Conservation (phyloP, 352 stramenopile genomes). For the Globisporangium yorkense region DNA sequence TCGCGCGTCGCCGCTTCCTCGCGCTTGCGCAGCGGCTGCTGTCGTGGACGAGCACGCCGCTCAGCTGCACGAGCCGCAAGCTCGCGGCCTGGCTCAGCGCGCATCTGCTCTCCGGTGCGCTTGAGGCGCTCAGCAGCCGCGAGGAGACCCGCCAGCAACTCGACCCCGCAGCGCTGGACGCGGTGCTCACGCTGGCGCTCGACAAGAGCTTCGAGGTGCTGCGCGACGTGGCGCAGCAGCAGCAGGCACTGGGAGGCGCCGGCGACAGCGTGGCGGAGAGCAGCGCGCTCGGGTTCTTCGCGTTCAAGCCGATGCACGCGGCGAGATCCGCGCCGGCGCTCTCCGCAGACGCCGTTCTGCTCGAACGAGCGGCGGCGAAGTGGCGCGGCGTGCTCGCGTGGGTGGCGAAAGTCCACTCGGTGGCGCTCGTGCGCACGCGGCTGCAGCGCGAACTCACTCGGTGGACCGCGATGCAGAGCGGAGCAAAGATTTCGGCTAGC, state of each 20-base stretch:
- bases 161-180: not conserved
- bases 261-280: not conserved
- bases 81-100: constrained; percentile 45
- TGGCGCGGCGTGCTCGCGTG: constrained; percentile 27
- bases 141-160: not conserved
- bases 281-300: constrained; percentile 34
- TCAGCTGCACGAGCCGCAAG: not conserved
- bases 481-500: not conserved
- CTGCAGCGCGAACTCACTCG: constrained; percentile 37
- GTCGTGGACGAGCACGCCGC: not conserved
- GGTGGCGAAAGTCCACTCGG: constrained; percentile 14
- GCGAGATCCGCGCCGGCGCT: not conserved
- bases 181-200: constrained; percentile 20
- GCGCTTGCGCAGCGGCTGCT: not conserved
- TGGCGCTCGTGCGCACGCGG: constrained; percentile 16
- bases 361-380: constrained; percentile 11
- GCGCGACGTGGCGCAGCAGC: constrained; percentile 39
- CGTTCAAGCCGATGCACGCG: constrained; percentile 28
- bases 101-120: constrained; percentile 25
- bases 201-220: constrained; percentile 45
- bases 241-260: not conserved
- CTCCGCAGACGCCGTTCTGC: constrained; percentile 11
- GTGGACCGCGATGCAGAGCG: not conserved
- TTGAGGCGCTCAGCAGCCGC: constrained; percentile 12
- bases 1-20: not conserved